These are phyloP conservation scores for Fusarium sp. DNA, from an alignment of 2,329 filamentous ascomycete genomes.

Conservation along the genomic window DNA sequence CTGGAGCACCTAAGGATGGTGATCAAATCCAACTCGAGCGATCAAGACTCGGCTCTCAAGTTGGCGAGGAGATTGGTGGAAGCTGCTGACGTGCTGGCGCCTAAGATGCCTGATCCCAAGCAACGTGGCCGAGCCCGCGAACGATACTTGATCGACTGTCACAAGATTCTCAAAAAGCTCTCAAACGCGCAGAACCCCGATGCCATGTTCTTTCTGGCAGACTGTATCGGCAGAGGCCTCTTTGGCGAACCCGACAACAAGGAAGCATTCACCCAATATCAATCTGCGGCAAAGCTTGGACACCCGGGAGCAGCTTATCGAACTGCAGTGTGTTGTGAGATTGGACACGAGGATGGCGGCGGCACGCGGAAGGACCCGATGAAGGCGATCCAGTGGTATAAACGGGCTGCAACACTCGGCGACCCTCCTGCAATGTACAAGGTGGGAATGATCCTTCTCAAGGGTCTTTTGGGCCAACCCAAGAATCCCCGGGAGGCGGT, in stretches of 20 bases:
- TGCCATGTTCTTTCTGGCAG: slow-evolving; percentile 94
- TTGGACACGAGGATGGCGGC: slow-evolving; percentile 93
- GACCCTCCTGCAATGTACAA: slow-evolving; percentile 98
- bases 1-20: slow-evolving; percentile 78
- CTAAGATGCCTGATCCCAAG: slow-evolving; percentile 74
- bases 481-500: slow-evolving; percentile 87
- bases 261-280: slow-evolving; percentile 93
- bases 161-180: slow-evolving; percentile 93
- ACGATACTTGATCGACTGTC: slow-evolving; percentile 84
- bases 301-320: slow-evolving; percentile 91
- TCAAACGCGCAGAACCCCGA: slow-evolving; percentile 78
- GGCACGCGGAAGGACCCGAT: slow-evolving; percentile 90
- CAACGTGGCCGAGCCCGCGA: slow-evolving; percentile 82
- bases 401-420: slow-evolving; percentile 88
- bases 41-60: slow-evolving; percentile 76
- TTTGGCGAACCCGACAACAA: slow-evolving; percentile 88
- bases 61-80: slow-evolving; percentile 89
- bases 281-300: slow-evolving; percentile 90
- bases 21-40: slow-evolving; percentile 77
- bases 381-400: slow-evolving; percentile 99
- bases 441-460: slow-evolving; percentile 94
- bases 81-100: slow-evolving; percentile 80
- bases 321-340: slow-evolving; percentile 96
- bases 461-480: slow-evolving; percentile 90
- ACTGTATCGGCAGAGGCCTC: slow-evolving; percentile 85